Base-by-base conservation (phyloP, 2,329 filamentous ascomycete species). In the Penicillium sp. region DNA sequence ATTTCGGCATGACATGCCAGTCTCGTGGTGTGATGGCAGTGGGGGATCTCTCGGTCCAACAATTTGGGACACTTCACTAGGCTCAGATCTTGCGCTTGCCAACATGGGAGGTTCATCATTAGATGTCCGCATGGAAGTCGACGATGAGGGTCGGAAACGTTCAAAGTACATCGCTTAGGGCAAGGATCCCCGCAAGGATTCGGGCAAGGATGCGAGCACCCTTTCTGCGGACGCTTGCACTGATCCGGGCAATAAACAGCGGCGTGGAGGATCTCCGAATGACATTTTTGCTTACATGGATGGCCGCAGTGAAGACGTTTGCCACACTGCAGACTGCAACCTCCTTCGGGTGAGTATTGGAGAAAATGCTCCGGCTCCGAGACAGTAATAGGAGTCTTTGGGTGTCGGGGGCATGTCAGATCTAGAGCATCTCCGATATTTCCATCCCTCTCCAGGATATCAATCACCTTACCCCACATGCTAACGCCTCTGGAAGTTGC, bases 401-500 rank as follows among this genome's bases (percentile, higher is more conserved):
- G 80, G 68, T 92, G 90, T 0, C 88, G 84, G 4, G 86, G 82
- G 60, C 89, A 91, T 56, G 81, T 78, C 0, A 91, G 78, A 19
- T 83, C 80, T 1, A 91, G 72, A 0, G 66, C 61, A 0, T 68
- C 67, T 0, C 88, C 88, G 3, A 90, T 68, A 41, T 82, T 84
- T 2, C 75, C 77, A 0, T 74, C 69, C 0, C 67, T 66, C 8
- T 75, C 62, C 0, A 93, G 75, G 23, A 88, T 84, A 0, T 75
- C 62, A 8, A 88, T 72, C 0, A 91, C 86, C 0, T 85, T 68
- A 0, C 73, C 68, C 90, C 90, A 92, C 88, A 91, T 91, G 0
- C 75, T 70, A 0, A 91, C 81, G 0, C 49, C 49, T 21, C 80
- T 74, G 31, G 83, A 88, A 0, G 88, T 91, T 0, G 83, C 72